These are phyloP conservation scores for Globisporangium abappressorium DNA, from an alignment of 352 stramenopile species.

Conservation along the genomic window DNA sequence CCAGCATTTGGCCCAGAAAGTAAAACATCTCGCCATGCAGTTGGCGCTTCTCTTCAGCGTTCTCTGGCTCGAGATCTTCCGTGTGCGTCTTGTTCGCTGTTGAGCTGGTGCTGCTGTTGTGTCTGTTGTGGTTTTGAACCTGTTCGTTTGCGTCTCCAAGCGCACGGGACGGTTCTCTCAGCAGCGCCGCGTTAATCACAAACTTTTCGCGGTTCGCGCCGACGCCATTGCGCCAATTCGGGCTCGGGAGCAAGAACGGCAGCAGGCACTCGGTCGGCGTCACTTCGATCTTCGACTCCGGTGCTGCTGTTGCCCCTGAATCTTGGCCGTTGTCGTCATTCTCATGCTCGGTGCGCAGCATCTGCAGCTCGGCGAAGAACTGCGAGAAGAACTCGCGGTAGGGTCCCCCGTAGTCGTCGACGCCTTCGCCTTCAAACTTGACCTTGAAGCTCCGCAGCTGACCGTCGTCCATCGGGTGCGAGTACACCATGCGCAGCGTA, in stretches of 20 bases:
- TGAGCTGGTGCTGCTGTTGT: constrained; percentile 1
- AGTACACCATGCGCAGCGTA: constrained; percentile 86
- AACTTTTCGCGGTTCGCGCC: constrained; percentile 83
- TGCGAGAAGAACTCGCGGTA: constrained; percentile 93
- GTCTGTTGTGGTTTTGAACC: not conserved
- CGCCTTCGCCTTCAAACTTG: constrained; percentile 93
- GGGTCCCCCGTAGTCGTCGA: constrained; percentile 93
- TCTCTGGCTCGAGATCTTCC: constrained; percentile 23
- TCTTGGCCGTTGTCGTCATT: not conserved
- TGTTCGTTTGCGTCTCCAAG: not conserved
- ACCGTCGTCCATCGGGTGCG: constrained; percentile 91
- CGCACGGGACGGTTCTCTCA: constrained; percentile 5
- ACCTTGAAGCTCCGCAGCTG: constrained; percentile 92
- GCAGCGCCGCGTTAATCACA: constrained; percentile 61
- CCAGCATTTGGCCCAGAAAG: constrained; percentile 90
- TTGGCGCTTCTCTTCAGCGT: constrained; percentile 44
- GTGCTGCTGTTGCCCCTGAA: not conserved
- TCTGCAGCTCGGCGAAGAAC: constrained; percentile 69
- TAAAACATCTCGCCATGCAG: constrained; percentile 83
- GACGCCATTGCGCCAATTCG: constrained; percentile 83
- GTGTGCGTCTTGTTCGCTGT: not conserved
- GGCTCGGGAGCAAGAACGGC: constrained; percentile 83
- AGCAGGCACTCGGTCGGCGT: constrained; percentile 51
- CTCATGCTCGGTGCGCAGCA: constrained; percentile 25
- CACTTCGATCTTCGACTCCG: constrained; percentile 11